Conservation (phyloP, 2,329 filamentous ascomycete genomes). For the Alternaria triticina region DNA sequence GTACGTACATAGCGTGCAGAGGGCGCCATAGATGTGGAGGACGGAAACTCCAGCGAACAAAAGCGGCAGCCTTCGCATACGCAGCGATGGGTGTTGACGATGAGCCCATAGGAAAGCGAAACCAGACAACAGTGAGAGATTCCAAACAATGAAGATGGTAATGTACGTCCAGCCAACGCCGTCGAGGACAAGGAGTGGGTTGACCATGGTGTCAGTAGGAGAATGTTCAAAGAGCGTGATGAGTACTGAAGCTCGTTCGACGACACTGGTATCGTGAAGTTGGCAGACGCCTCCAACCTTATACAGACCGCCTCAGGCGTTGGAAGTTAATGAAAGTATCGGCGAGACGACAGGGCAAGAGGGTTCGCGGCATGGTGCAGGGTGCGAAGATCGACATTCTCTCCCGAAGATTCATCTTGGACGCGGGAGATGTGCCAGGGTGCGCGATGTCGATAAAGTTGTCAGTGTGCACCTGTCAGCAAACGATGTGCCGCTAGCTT, state of each 20-base stretch:
- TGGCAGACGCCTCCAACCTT: background rate
- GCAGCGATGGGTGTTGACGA: slow-evolving; percentile 38
- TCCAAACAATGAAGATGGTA: slow-evolving; percentile 27
- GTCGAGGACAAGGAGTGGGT: slow-evolving; percentile 16
- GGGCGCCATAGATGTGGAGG: slow-evolving; percentile 35
- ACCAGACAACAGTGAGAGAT: slow-evolving; percentile 14
- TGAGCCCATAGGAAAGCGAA: slow-evolving; percentile 31
- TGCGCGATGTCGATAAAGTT: slow-evolving; percentile 3
- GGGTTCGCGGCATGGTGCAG: slow-evolving; percentile 1
- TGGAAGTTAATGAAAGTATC: slow-evolving; percentile 1
- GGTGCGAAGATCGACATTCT: background rate
- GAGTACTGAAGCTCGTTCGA: slow-evolving; percentile 1
- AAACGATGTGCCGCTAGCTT: slow-evolving; percentile 5
- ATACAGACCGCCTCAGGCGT: background rate
- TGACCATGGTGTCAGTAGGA: slow-evolving; percentile 18
- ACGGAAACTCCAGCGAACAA: slow-evolving; percentile 32
- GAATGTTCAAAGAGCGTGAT: slow-evolving; percentile 5
- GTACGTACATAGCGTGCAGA: slow-evolving; percentile 21
- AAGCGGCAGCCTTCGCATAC: slow-evolving; percentile 39
- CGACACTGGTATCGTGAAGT: background rate
- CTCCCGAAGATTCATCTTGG: background rate
- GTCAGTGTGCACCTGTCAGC: background rate
- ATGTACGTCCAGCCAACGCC: slow-evolving; percentile 26
- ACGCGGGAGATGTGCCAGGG: slow-evolving; percentile 8
- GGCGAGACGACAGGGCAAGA: background rate